Percentiles rank a stretch among this genome's conserved stretches.
Evolutionary conservation across 2,329 filamentous ascomycete species (phyloP).

Genomic region (Paradendryphiella salina): DNA sequence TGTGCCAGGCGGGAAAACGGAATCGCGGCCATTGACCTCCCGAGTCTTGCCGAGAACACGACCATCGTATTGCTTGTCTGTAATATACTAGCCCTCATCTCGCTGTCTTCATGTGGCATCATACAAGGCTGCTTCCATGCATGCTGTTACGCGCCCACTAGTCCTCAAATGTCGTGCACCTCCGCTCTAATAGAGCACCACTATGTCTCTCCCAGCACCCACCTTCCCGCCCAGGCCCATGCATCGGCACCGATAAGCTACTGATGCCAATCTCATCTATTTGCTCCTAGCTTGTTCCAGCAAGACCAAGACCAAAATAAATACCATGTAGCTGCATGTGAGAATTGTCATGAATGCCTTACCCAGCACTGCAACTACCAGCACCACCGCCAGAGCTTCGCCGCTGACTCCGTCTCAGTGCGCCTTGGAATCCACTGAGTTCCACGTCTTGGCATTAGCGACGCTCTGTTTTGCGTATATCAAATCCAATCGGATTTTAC

Average conservation of each 20-base stretch:
- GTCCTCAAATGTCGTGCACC: not conserved
- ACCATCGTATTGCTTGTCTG: constrained; percentile 8
- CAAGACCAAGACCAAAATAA: not conserved
- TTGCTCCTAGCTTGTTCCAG: not conserved
- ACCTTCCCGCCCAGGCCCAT: not conserved
- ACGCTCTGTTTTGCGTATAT: not conserved
- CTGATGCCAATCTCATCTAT: not conserved
- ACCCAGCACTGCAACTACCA: not conserved
- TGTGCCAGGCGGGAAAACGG: constrained; percentile 28
- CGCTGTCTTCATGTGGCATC: not conserved
- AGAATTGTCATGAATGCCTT: not conserved
- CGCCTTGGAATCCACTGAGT: too few species aligned
- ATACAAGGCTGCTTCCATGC: too few species aligned
- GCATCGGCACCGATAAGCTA: constrained; percentile 1
- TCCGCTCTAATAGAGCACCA: not conserved
- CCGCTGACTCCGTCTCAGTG: not conserved
- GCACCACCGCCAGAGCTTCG: not conserved
- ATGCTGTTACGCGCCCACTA: not conserved
- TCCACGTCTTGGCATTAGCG: not conserved
- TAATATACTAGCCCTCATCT: constrained; percentile 4
- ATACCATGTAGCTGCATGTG: not conserved
- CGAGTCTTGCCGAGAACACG: constrained; percentile 24
- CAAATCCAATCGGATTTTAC: not conserved
- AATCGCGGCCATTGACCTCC: constrained; percentile 22
- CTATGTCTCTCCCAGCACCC: not conserved